Evolutionary conservation across 441 rosid species (phyloP).

Genomic region (Raphanus hybrid): DNA sequence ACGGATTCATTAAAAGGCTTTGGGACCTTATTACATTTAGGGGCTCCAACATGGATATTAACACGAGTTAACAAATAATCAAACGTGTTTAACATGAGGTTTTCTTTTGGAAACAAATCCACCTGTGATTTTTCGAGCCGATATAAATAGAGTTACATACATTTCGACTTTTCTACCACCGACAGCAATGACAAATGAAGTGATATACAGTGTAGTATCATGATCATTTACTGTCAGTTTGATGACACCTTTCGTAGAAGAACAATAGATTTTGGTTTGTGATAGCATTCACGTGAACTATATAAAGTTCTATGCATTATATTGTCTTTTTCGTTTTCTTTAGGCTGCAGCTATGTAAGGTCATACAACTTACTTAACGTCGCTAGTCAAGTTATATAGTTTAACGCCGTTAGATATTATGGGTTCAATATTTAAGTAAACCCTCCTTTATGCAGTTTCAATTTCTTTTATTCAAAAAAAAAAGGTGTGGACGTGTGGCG

Average conservation of each 20-base stretch:
- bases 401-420: no score
- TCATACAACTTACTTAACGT: neutral
- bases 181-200: conserved; percentile 40
- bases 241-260: conserved; percentile 23
- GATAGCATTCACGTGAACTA: conserved; percentile 31
- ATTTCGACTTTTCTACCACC: conserved; percentile 17
- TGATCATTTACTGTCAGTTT: conserved; percentile 32
- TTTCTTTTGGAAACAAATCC: neutral
- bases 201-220: conserved; percentile 15
- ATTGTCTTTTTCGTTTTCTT: conserved; percentile 1
- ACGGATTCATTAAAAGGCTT: neutral
- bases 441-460: neutral
- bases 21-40: neutral
- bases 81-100: neutral
- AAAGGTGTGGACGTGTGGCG: neutral
- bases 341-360: neutral
- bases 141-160: neutral
- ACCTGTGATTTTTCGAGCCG: neutral
- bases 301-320: neutral
- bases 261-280: neutral
- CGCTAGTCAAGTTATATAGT: neutral
- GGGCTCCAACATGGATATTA: neutral
- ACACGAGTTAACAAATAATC: conserved; percentile 2
- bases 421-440: neutral
- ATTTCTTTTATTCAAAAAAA: neutral